Evolutionary conservation across 202 grass and related monocot genomes (phyloP), one percentile per base, ranked within the genome.

Genomic region (Digitaria exilis): DNA sequence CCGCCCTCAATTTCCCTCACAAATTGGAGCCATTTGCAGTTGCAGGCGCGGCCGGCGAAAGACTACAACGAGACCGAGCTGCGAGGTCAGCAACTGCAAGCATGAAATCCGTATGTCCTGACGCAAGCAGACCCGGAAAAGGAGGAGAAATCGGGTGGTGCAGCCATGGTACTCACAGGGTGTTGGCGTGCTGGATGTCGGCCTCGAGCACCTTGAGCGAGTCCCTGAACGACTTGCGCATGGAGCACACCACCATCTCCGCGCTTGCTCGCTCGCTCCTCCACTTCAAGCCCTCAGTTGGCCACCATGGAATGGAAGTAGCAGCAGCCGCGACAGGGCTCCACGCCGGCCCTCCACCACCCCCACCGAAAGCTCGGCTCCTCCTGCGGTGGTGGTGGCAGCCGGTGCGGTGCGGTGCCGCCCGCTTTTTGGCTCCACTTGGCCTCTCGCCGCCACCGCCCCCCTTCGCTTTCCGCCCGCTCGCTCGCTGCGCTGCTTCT

Each of bases 121-220:
- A 56, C 2, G 29, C 60, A 6, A 0, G 2, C 9, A 21, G 59
- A 44, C 2, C 43, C 34, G 35, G 28, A 4, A 14, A 69, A 43
- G 28, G 8, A 13, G 17, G 21, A 26, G 24, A 24, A 54, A 49
- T 44, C 49, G 0, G 28, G 39, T 34, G 30, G 55, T 0, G 24
- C 0, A 0, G 52, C 52, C 5, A 5, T 0, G 12, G 18, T 7
- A 81, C 92, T 93, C 60, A 97, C 95, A 94, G 79, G 41, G 88
- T 91, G 82, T 97, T 97, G 71, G 95, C 92, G 69, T 97, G 95
- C 82, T 94, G 95, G 86, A 97, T 97, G 86, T 93, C 95, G 4
- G 95, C 95, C 91, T 97, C 86, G 71, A 97, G 92, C 50, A 91
- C 75, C 88, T 97, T 97, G 86, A 97, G 95, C 71, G 95, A 97